phyloP scores from a whole-genome alignment of 2,329 filamentous ascomycete genomes.

The Cordyceps pruinosa region DNA sequence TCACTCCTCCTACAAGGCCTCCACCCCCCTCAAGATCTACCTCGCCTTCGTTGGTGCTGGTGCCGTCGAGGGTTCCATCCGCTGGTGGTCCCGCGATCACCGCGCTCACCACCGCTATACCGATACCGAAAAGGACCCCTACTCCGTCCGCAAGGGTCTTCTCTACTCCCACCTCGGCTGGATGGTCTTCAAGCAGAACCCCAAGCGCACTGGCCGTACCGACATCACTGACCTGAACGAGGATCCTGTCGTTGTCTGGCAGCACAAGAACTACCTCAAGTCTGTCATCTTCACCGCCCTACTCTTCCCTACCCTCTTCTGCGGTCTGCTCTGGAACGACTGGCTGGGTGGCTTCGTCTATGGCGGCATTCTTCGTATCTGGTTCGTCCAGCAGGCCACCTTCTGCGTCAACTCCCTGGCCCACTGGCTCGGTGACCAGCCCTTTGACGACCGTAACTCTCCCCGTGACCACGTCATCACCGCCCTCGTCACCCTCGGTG shows the following conservation, averaged over 20 bases:
- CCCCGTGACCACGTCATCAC: slow-evolving; percentile 84
- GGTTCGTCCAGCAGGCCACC: slow-evolving; percentile 85
- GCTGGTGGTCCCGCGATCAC: slow-evolving; percentile 86
- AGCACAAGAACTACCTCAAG: slow-evolving; percentile 82
- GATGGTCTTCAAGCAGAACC: slow-evolving; percentile 93
- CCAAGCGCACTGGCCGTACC: slow-evolving; percentile 78
- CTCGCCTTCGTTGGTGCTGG: slow-evolving; percentile 75
- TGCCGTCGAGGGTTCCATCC: slow-evolving; percentile 76
- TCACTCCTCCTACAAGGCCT: slow-evolving; percentile 76
- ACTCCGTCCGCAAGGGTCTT: slow-evolving; percentile 83
- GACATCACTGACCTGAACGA: slow-evolving; percentile 86
- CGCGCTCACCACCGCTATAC: slow-evolving; percentile 87
- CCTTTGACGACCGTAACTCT: slow-evolving; percentile 88
- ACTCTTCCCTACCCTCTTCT: slow-evolving; percentile 65
- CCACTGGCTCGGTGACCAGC: slow-evolving; percentile 87
- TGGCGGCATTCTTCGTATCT: slow-evolving; percentile 76
- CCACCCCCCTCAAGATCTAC: slow-evolving; percentile 69
- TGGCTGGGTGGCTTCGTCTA: slow-evolving; percentile 79
- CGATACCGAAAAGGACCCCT: slow-evolving; percentile 87
- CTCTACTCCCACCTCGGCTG: slow-evolving; percentile 74
- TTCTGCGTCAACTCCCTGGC: slow-evolving; percentile 91
- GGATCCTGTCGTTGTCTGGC: slow-evolving; percentile 77
- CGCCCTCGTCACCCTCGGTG: slow-evolving; percentile 75
- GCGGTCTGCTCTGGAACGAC: slow-evolving; percentile 74
- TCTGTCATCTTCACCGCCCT: slow-evolving; percentile 71